A percentile compares a stretch with the other conserved stretches of the same genome.
Evolutionary conservation across 352 stramenopile genomes (phyloP).

Genomic region (Phytophthora podocarpi): DNA sequence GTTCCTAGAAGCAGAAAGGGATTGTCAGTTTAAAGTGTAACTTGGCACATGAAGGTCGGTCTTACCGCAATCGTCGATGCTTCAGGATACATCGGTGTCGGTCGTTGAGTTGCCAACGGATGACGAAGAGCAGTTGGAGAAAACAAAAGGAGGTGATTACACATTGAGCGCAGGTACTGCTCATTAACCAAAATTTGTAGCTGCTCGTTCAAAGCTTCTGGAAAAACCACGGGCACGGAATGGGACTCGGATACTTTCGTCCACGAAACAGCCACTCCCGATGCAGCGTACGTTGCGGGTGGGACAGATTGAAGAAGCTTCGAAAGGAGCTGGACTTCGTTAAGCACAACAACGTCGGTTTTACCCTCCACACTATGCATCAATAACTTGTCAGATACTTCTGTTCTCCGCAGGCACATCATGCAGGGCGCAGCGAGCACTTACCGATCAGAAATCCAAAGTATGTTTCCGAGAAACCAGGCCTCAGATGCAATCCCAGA

Average conservation of each 20-base stretch:
- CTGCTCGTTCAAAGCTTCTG: slow-evolving; percentile 56
- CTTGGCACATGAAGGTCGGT: background rate
- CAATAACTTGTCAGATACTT: slow-evolving; percentile 3
- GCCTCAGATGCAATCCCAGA: slow-evolving; percentile 53
- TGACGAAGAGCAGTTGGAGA: slow-evolving; percentile 35
- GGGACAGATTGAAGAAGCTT: slow-evolving; percentile 56
- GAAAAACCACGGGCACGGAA: slow-evolving; percentile 64
- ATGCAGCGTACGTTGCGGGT: slow-evolving; percentile 52
- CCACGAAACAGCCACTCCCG: slow-evolving; percentile 64
- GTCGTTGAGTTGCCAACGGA: slow-evolving; percentile 44
- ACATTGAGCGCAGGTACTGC: slow-evolving; percentile 54
- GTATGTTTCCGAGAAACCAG: slow-evolving; percentile 69
- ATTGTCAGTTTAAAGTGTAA: background rate
- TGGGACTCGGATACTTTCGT: slow-evolving; percentile 73
- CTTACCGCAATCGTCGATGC: slow-evolving; percentile 55
- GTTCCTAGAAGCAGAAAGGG: slow-evolving; percentile 41
- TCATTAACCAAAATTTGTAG: slow-evolving; percentile 56
- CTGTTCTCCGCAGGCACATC: background rate
- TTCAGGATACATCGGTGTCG: slow-evolving; percentile 55
- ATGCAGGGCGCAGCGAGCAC: background rate
- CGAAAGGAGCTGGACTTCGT: slow-evolving; percentile 47
- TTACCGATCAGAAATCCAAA: slow-evolving; percentile 59
- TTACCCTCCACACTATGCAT: slow-evolving; percentile 38
- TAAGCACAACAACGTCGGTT: slow-evolving; percentile 29
- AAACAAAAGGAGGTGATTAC: slow-evolving; percentile 51